phyloP scores from a whole-genome alignment of 805 yeast genomes.

The Myxozyma udenii region DNA sequence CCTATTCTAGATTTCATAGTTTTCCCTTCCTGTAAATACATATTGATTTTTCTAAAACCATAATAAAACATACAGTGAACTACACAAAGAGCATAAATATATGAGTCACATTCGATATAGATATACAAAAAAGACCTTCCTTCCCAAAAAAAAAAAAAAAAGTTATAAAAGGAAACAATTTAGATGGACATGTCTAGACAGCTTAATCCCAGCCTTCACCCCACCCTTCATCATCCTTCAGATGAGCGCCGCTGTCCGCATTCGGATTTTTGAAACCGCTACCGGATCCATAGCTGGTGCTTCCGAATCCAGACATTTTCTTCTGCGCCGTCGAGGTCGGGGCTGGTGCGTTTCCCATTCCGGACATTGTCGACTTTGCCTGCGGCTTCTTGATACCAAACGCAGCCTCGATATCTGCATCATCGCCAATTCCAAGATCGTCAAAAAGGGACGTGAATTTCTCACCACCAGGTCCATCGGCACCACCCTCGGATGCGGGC shows the following conservation, averaged over 20 bases:
- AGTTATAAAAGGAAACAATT: too few species aligned
- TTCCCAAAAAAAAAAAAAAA: too few species aligned
- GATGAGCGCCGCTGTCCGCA: slow-evolving; percentile 1
- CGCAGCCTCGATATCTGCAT: slow-evolving; percentile 53
- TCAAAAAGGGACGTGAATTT: slow-evolving; percentile 49
- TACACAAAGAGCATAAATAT: too few species aligned
- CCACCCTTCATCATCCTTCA: slow-evolving; percentile 21
- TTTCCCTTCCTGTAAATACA: too few species aligned
- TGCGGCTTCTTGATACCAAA: slow-evolving; percentile 62
- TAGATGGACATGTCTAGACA: too few species aligned
- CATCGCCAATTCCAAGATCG: slow-evolving; percentile 46
- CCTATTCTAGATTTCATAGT: too few species aligned
- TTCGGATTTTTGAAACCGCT: slow-evolving; percentile 6
- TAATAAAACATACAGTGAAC: neutral
- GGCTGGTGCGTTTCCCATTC: slow-evolving; percentile 33
- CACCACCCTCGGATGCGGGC: slow-evolving; percentile 2
- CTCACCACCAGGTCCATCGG: slow-evolving; percentile 46
- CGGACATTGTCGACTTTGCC: slow-evolving; percentile 55
- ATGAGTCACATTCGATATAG: too few species aligned
- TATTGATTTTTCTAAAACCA: too few species aligned
- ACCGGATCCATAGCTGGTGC: slow-evolving; percentile 7
- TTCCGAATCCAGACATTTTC: slow-evolving; percentile 11
- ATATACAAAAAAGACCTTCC: too few species aligned
- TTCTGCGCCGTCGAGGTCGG: slow-evolving; percentile 1
- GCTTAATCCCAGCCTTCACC: slow-evolving; percentile 26